Evolutionary conservation across 1,284 basidiomycete genomes (phyloP).

Genomic region (Cutaneotrichosporon mucoides): DNA sequence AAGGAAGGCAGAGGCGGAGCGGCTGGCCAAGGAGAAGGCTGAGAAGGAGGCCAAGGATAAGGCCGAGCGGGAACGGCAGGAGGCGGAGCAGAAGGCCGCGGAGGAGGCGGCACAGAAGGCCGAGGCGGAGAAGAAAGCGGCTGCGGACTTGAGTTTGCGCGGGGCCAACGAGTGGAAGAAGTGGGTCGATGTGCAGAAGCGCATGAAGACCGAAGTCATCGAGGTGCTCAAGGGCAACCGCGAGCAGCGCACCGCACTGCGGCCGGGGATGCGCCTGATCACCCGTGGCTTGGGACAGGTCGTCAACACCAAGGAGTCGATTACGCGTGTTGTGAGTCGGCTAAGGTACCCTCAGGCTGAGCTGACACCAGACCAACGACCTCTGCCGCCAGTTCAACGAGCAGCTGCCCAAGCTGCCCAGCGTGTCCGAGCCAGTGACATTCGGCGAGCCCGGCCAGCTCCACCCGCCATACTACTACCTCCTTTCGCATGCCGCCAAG

Average conservation of each 20-base stretch:
- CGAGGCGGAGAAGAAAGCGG: slow-evolving; percentile 16
- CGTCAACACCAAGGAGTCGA: slow-evolving; percentile 70
- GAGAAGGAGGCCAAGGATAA: slow-evolving; percentile 19
- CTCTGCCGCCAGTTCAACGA: slow-evolving; percentile 57
- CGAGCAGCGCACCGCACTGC: slow-evolving; percentile 51
- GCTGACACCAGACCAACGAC: slow-evolving; percentile 56
- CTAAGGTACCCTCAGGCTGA: neutral
- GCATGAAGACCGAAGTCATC: slow-evolving; percentile 72
- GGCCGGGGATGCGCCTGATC: slow-evolving; percentile 69
- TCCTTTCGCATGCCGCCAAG: slow-evolving; percentile 82
- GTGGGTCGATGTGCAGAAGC: slow-evolving; percentile 60
- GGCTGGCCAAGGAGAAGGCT: slow-evolving; percentile 20
- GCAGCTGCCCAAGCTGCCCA: slow-evolving; percentile 40
- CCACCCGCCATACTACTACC: slow-evolving; percentile 59
- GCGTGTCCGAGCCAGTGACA: slow-evolving; percentile 51
- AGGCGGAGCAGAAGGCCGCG: slow-evolving; percentile 9
- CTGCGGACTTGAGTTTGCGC: slow-evolving; percentile 9
- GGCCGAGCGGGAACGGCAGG: slow-evolving; percentile 14
- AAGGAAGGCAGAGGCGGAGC: slow-evolving; percentile 27
- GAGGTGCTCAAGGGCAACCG: slow-evolving; percentile 62
- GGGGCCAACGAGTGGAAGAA: slow-evolving; percentile 64
- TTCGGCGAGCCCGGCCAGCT: slow-evolving; percentile 13
- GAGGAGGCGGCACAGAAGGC: slow-evolving; percentile 12
- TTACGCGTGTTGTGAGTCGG: slow-evolving; percentile 57
- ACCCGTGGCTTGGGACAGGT: slow-evolving; percentile 89